Base-by-base conservation (phyloP, 805 yeast species). In the Ogataea nonfermentans region DNA sequence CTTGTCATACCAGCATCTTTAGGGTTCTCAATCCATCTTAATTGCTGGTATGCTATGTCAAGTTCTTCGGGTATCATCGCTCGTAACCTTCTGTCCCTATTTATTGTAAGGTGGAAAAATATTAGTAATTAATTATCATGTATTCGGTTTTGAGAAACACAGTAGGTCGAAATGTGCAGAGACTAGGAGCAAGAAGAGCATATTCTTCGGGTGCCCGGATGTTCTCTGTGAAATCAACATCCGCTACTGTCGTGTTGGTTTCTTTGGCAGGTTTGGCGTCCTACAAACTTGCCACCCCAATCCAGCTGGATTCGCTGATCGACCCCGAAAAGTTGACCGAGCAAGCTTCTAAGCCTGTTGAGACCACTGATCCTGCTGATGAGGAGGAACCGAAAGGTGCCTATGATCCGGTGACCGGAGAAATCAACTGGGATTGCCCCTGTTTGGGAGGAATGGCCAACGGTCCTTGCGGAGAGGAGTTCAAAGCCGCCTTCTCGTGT, bases 361-460 rank as follows among this genome's bases (percentile, higher is more conserved):
- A 47, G 29, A 40, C 36, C 12, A 26, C 28, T 12, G 46, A 32
- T 31, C 16, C 38, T 29, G 35, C 39, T 37, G 68, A 58, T 35
- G 64, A 58, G 28, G 70, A 66, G 30, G 73, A 65, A 30, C 68
- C 63, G 46, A 66, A 71, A 45, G 84, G 88, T 26, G 96, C 98
- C 4, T 91, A 79, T 66, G 79, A 91, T 68, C 97, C 97, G 22
- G 95, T 86, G 56, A 93, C 99, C 3, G 99, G 99, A 22, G 98
- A 91, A 62, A 93, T 93, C 67, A 91, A 93, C 77, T 93, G 99
- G 99, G 98, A 93, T 60, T 93, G 99, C 65, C 98, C 99, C n/a
- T 91, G 98, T 65, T 71, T 93, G 35, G 99, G 98, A 24, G 99
- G 99, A 29, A 88, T 93, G 97, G 98, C 99, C 23, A 74, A 90